Conservation (phyloP, 805 yeast genomes). For the Saturnispora sekii region DNA sequence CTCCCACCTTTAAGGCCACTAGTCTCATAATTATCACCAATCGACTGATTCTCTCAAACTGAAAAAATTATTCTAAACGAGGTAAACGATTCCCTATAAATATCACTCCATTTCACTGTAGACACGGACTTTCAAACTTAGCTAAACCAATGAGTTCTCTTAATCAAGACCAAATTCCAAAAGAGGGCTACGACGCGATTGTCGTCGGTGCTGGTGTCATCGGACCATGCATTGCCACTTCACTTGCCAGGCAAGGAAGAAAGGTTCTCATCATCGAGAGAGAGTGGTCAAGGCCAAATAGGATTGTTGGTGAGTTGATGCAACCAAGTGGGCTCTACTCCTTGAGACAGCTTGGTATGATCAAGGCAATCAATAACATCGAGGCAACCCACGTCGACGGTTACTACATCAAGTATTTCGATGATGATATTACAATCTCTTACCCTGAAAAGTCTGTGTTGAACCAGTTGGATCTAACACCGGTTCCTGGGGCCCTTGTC, state of each 20-base stretch:
- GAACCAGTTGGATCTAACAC: slow-evolving; percentile 33
- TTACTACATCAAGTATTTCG: slow-evolving; percentile 64
- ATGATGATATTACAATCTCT: slow-evolving; percentile 46
- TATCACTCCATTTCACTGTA: neutral
- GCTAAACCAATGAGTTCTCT: too few species aligned
- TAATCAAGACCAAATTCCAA: neutral
- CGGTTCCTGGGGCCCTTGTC: slow-evolving; percentile 44
- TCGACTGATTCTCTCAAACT: neutral
- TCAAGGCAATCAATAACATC: slow-evolving; percentile 59
- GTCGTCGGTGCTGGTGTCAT: slow-evolving; percentile 98
- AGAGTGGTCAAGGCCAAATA: slow-evolving; percentile 86
- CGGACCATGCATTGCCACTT: slow-evolving; percentile 89
- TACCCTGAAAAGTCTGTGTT: slow-evolving; percentile 59
- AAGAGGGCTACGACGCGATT: slow-evolving; percentile 57
- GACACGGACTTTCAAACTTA: too few species aligned
- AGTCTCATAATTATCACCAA: too few species aligned
- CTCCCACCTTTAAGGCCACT: neutral
- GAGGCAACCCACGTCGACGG: slow-evolving; percentile 75
- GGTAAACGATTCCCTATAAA: slow-evolving; percentile 2
- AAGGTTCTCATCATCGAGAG: slow-evolving; percentile 73
- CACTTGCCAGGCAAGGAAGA: slow-evolving; percentile 83
- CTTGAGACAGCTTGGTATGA: slow-evolving; percentile 73
- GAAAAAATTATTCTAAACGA: slow-evolving; percentile 4
- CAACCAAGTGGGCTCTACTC: slow-evolving; percentile 97
- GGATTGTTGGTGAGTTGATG: slow-evolving; percentile 94